phyloP scores from a whole-genome alignment of 257 asterid species.

The Gardenia jasminoides region DNA sequence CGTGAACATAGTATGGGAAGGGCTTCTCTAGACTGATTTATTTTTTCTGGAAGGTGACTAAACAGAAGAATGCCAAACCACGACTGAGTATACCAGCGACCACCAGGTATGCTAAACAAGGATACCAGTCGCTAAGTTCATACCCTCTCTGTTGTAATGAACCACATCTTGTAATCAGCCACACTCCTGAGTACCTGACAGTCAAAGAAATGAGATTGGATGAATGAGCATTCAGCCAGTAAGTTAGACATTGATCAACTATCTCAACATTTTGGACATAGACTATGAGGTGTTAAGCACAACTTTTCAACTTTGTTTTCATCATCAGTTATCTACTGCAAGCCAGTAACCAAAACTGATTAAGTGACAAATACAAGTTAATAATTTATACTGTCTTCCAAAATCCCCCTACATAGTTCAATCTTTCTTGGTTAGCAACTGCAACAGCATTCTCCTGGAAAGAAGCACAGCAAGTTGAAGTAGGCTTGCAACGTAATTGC shows the following conservation, averaged over 20 bases:
- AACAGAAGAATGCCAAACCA: constrained; percentile 64
- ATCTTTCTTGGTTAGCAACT: not conserved
- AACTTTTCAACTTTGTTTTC: not conserved
- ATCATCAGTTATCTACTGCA: not conserved
- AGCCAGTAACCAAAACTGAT: not conserved
- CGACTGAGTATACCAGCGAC: constrained; percentile 62
- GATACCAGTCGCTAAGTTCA: constrained; percentile 56
- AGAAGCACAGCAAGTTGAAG: not conserved
- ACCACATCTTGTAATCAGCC: constrained; percentile 92
- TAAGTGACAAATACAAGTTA: not conserved
- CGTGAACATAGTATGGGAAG: not conserved
- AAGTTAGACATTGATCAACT: not conserved
- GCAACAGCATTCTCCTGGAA: no score
- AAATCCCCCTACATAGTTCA: not conserved
- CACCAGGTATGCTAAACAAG: constrained; percentile 56
- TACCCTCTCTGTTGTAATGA: constrained; percentile 55
- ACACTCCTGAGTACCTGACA: constrained; percentile 86
- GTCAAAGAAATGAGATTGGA: not conserved
- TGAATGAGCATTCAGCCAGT: not conserved
- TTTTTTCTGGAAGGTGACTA: constrained; percentile 87
- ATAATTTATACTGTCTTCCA: not conserved
- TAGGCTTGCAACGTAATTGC: not conserved
- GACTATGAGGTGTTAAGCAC: no score
- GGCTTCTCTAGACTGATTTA: constrained; percentile 18
- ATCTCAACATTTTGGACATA: not conserved